Conservation (phyloP, 75 land plant genomes). For the Selaginella moellendorffii region DNA sequence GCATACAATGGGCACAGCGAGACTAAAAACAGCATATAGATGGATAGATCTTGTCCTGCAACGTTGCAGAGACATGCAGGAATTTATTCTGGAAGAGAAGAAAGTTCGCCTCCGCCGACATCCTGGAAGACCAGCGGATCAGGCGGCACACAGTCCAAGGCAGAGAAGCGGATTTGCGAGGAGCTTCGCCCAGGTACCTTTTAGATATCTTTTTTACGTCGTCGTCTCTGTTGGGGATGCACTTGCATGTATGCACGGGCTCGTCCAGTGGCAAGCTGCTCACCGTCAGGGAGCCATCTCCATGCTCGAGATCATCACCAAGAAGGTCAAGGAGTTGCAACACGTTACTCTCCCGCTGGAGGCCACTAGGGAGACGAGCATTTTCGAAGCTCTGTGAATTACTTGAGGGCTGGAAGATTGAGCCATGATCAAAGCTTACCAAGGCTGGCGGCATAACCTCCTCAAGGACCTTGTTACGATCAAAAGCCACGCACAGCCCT, state of each 20-base stretch:
- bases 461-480: no score
- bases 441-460: no score
- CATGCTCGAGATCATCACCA: neutral
- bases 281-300: neutral
- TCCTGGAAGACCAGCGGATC: neutral
- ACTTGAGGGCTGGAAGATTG: no score
- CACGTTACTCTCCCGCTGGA: neutral
- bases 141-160: neutral
- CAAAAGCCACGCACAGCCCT: no score
- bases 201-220: no score
- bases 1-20: no score
- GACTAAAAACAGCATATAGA: neutral
- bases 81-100: neutral
- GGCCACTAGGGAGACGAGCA: no score
- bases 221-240: neutral
- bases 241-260: neutral
- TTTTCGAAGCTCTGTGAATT: no score
- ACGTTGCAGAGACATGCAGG: neutral
- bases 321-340: neutral
- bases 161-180: neutral
- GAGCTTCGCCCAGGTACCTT: neutral
- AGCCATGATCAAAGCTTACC: no score
- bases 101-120: neutral
- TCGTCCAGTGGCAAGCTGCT: neutral
- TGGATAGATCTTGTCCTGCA: no score